Conservation (phyloP, 768 basidiomycete species). For the Holtermannia corniformis region DNA sequence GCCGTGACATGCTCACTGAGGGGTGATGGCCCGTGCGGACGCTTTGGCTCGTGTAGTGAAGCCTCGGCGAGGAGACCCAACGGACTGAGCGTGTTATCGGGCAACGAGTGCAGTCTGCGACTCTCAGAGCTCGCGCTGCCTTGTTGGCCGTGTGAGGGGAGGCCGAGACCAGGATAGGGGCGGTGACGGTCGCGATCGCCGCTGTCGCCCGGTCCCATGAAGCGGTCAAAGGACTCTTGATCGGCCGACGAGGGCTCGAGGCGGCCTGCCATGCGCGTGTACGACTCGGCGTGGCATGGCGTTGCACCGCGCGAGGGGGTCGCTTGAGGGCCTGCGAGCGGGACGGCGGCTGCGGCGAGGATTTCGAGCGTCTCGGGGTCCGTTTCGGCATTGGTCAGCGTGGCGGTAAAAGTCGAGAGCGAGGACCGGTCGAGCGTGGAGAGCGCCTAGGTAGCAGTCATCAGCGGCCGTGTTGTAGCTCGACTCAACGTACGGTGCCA, state of each 20-base stretch:
- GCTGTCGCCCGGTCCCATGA: conserved; percentile 4
- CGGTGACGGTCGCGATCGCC: conserved; percentile 19
- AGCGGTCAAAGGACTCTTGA: neutral
- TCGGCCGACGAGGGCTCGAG: neutral
- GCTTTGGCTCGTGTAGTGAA: conserved; percentile 45
- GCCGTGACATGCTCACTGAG: neutral
- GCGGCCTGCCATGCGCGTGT: conserved; percentile 7
- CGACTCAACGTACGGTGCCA: conserved; percentile 29
- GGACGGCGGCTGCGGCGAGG: conserved; percentile 30
- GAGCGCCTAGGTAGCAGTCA: conserved; percentile 23
- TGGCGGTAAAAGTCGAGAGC: conserved; percentile 32
- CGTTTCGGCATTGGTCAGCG: conserved; percentile 15
- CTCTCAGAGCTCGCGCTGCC: neutral
- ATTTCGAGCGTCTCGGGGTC: conserved; percentile 32
- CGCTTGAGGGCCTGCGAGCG: conserved; percentile 23
- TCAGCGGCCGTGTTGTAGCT: neutral
- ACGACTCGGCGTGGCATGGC: conserved; percentile 9
- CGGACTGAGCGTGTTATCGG: conserved; percentile 86
- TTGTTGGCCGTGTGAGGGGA: conserved; percentile 40
- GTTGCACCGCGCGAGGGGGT: conserved; percentile 29
- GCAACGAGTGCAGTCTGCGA: conserved; percentile 65
- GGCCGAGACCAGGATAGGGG: conserved; percentile 50
- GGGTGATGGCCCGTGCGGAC: conserved; percentile 4
- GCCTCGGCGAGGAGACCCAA: conserved; percentile 87
- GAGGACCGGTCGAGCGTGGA: conserved; percentile 29